These are phyloP conservation scores for Cladosporium sp. DNA, from an alignment of 2,329 filamentous ascomycete genomes.

Conservation along the genomic window DNA sequence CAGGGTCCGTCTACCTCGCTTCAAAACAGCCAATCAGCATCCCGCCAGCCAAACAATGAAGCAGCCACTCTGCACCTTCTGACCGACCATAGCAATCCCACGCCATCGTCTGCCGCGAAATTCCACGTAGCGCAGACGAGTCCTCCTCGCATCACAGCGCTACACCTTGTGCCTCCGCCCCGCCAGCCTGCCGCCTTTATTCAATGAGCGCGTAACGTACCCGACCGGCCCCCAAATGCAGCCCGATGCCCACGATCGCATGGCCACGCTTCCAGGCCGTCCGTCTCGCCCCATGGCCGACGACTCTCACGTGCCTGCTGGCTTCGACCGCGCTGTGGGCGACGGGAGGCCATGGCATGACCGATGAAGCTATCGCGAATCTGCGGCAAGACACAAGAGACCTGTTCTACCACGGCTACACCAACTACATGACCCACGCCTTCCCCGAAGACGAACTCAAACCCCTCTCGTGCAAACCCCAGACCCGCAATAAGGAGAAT, in stretches of 20 bases:
- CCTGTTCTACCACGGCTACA: conserved; percentile 95
- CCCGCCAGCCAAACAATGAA: too few relatives aligned
- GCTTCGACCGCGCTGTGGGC: conserved; percentile 30
- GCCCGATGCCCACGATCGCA: conserved; percentile 24
- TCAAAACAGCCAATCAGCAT: too few relatives aligned
- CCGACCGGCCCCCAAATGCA: conserved; percentile 10
- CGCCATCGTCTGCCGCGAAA: too few relatives aligned
- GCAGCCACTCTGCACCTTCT: too few relatives aligned
- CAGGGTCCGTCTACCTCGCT: too few relatives aligned
- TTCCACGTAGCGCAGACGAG: too few relatives aligned
- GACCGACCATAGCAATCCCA: too few relatives aligned
- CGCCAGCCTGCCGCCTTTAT: not conserved
- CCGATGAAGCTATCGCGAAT: conserved; percentile 36
- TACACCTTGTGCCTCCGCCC: not conserved
- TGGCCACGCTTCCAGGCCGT: conserved; percentile 20
- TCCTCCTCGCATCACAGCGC: not conserved
- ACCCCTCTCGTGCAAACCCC: conserved; percentile 75
- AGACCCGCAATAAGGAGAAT: conserved; percentile 77
- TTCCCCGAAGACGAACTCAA: conserved; percentile 96
- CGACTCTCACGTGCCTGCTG: conserved; percentile 29
- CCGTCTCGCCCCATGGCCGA: conserved; percentile 25
- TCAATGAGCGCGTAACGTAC: conserved; percentile 13
- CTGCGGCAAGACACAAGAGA: conserved; percentile 48
- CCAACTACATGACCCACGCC: conserved; percentile 89
- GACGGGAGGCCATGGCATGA: conserved; percentile 39